Percentiles rank a stretch among this genome's conserved stretches.
Evolutionary conservation across 305 asterid species (phyloP).

Genomic region (Solanum chacoense): DNA sequence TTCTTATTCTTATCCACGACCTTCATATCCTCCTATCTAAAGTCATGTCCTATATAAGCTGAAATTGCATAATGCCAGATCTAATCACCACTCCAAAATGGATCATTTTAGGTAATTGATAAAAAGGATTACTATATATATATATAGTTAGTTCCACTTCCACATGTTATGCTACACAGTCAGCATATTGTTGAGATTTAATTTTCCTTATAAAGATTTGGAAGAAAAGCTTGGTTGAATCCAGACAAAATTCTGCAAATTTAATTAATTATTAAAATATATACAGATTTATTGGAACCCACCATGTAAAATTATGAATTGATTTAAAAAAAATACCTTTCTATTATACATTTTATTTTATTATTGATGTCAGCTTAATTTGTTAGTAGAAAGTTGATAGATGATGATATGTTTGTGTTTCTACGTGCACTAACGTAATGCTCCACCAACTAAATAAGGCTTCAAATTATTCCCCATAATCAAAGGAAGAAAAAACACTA

Average conservation of each 20-base stretch:
- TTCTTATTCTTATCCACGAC: neutral
- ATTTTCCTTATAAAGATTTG: neutral
- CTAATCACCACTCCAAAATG: neutral
- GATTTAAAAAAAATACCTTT: neutral
- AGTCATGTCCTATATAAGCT: neutral
- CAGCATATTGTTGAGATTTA: neutral
- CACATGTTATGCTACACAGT: neutral
- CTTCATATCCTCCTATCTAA: neutral
- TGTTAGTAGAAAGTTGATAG: neutral
- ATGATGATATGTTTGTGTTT: neutral
- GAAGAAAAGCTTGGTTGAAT: neutral
- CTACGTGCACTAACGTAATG: constrained; percentile 1
- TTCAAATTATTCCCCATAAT: neutral
- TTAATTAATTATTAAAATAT: neutral
- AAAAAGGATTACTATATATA: neutral
- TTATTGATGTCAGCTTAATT: neutral
- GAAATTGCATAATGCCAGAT: neutral
- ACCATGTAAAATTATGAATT: neutral
- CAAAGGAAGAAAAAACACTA: neutral
- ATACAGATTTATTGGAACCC: neutral
- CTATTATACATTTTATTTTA: neutral
- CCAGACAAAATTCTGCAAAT: neutral
- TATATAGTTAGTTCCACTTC: neutral
- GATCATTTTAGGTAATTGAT: neutral
- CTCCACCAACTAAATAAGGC: neutral